phyloP scores from a whole-genome alignment of 2,329 filamentous ascomycete genomes.

The Apiospora malaysiana region DNA sequence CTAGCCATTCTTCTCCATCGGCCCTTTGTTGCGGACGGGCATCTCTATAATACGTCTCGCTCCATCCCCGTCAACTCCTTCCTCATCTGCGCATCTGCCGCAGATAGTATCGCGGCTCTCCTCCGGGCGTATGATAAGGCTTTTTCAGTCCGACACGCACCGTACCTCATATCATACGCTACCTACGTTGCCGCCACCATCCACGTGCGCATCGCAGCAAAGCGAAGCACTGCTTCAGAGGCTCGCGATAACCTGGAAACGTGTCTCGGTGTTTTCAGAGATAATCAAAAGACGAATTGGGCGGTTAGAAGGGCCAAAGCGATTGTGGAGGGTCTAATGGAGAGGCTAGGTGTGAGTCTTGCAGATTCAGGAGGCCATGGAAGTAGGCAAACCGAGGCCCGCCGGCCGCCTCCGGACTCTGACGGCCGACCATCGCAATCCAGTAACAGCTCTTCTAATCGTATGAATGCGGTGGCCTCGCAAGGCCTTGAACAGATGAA shows the following conservation, averaged over 20 bases:
- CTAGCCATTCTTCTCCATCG: conserved; percentile 59
- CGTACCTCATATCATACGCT: conserved; percentile 61
- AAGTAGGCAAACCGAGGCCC: not conserved
- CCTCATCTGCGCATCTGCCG: conserved; percentile 52
- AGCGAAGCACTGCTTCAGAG: conserved; percentile 45
- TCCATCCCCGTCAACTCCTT: conserved; percentile 51
- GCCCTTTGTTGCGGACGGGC: conserved; percentile 56
- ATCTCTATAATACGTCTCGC: conserved; percentile 49
- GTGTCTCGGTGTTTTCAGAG: conserved; percentile 52
- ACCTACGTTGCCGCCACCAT: conserved; percentile 62
- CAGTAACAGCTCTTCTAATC: not conserved
- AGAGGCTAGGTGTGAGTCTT: conserved; percentile 44
- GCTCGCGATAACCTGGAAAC: conserved; percentile 47
- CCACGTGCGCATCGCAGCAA: conserved; percentile 55
- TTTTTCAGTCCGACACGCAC: conserved; percentile 53
- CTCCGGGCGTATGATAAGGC: conserved; percentile 50
- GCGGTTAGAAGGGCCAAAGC: conserved; percentile 52
- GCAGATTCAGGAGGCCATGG: not conserved
- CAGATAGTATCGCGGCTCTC: conserved; percentile 49
- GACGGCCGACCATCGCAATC: not conserved
- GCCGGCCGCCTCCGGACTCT: not conserved
- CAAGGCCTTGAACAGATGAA: too few relatives aligned
- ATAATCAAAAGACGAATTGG: conserved; percentile 57
- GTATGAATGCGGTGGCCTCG: rapidly evolving
- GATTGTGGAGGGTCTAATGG: conserved; percentile 53